A percentile compares a stretch with the other conserved stretches of the same genome.
Evolutionary conservation across 805 yeast species (phyloP).

Genomic region (Candida boleticola): DNA sequence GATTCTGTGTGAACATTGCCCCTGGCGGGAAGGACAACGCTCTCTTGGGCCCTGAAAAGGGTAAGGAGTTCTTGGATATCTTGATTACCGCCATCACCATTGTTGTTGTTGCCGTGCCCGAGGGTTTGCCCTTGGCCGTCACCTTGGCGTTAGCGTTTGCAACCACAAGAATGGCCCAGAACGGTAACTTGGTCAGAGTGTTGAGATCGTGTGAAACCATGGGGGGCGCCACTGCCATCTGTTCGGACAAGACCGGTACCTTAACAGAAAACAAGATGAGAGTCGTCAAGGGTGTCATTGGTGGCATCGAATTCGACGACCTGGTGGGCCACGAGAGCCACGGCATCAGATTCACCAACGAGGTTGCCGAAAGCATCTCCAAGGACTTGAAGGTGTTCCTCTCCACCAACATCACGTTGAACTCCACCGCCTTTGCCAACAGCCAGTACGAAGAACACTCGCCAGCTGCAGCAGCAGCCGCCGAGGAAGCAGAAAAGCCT

Average conservation of each 20-base stretch:
- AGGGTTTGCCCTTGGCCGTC: conserved; percentile 96
- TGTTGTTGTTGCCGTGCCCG: conserved; percentile 98
- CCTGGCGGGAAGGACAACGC: conserved; percentile 45
- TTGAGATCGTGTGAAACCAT: conserved; percentile 93
- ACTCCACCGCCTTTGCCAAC: conserved; percentile 89
- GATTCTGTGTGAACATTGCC: conserved; percentile 65
- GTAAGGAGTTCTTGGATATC: conserved; percentile 78
- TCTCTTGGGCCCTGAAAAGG: conserved; percentile 67
- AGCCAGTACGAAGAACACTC: conserved; percentile 34
- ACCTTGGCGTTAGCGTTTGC: conserved; percentile 97
- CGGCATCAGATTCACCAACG: conserved; percentile 21
- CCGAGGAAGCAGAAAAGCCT: conserved; percentile 26
- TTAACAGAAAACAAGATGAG: conserved; percentile 92
- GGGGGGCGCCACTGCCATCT: conserved; percentile 97
- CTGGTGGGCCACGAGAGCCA: conserved; percentile 16
- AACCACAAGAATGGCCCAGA: conserved; percentile 95
- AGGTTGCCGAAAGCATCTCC: conserved; percentile 18
- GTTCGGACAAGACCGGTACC: conserved; percentile 98
- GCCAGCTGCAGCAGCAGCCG: conserved; percentile 17
- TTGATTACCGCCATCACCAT: conserved; percentile 89
- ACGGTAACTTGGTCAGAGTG: conserved; percentile 93
- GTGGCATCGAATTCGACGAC: conserved; percentile 55
- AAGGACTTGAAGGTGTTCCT: conserved; percentile 24
- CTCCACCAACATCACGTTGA: conserved; percentile 61
- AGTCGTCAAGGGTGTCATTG: conserved; percentile 75